phyloP scores from a whole-genome alignment of 768 basidiomycete genomes.

The Phlebiopsis flavidoalba region DNA sequence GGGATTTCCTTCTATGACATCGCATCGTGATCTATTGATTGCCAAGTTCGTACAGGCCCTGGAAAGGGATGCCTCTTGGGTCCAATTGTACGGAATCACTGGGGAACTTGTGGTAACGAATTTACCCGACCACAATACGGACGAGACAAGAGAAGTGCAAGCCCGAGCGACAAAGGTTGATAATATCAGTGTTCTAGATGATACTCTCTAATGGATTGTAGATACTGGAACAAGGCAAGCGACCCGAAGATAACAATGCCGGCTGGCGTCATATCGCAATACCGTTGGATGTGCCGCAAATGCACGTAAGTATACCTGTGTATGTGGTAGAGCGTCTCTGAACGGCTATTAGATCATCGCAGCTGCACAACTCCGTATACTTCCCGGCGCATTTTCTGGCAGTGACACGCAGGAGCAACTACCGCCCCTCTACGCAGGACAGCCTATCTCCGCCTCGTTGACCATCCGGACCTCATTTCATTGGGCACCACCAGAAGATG shows the following conservation, averaged over 20 bases:
- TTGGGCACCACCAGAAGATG: conserved; percentile 54
- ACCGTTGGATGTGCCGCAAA: conserved; percentile 78
- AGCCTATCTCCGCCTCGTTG: conserved; percentile 70
- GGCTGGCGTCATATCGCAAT: conserved; percentile 75
- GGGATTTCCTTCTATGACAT: conserved; percentile 27
- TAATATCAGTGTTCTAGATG: not conserved
- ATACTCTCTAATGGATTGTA: conserved; percentile 2
- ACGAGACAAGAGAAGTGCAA: conserved; percentile 23
- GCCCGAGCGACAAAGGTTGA: conserved; percentile 28
- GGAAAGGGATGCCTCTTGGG: conserved; percentile 61
- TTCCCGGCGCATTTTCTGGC: conserved; percentile 38
- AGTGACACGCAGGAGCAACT: conserved; percentile 17
- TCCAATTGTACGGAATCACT: conserved; percentile 63
- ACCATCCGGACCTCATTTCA: conserved; percentile 69
- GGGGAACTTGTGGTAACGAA: conserved; percentile 62
- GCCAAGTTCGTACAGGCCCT: conserved; percentile 51
- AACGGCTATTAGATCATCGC: conserved; percentile 52
- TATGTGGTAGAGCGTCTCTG: not conserved
- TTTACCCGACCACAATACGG: conserved; percentile 20
- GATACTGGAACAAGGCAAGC: conserved; percentile 37
- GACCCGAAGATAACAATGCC: conserved; percentile 27
- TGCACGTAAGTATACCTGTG: conserved; percentile 52
- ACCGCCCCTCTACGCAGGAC: conserved; percentile 72
- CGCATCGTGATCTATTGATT: conserved; percentile 39
- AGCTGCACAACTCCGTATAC: conserved; percentile 46